These are phyloP conservation scores for Verbena officinalis DNA, from an alignment of 257 asterid species.

Conservation along the genomic window DNA sequence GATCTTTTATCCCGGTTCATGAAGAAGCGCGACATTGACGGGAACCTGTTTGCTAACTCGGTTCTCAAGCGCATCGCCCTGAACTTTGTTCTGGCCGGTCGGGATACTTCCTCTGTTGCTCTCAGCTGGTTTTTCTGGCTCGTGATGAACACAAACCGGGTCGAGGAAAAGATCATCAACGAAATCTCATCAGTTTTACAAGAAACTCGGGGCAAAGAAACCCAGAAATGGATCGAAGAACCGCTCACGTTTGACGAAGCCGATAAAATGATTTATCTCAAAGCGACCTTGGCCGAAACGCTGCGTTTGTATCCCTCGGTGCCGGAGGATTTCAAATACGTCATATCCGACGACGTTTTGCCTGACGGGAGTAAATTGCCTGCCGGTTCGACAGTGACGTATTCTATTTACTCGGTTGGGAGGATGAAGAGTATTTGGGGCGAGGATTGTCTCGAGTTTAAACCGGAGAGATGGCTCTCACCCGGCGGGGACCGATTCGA, in stretches of 20 bases:
- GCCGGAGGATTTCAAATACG: slow-evolving; percentile 81
- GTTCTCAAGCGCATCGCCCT: slow-evolving; percentile 75
- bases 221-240: slow-evolving; percentile 60
- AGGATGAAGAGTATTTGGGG: slow-evolving; percentile 83
- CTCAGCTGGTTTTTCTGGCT: slow-evolving; percentile 91
- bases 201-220: slow-evolving; percentile 55
- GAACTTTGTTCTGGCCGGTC: slow-evolving; percentile 80
- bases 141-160: slow-evolving; percentile 57
- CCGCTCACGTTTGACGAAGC: slow-evolving; percentile 82
- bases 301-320: slow-evolving; percentile 82
- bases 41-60: slow-evolving; percentile 47
- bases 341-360: slow-evolving; percentile 60
- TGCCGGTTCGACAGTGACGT: slow-evolving; percentile 82
- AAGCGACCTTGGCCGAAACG: slow-evolving; percentile 77
- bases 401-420: slow-evolving; percentile 79
- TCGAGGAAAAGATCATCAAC: slow-evolving; percentile 53
- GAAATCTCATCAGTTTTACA: slow-evolving; percentile 49
- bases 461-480: slow-evolving; percentile 87
- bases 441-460: slow-evolving; percentile 80
- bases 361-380: slow-evolving; percentile 75
- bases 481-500: slow-evolving; percentile 60
- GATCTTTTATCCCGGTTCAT: slow-evolving; percentile 78
- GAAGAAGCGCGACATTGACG: slow-evolving; percentile 65
- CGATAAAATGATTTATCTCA: slow-evolving; percentile 62
- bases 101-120: slow-evolving; percentile 91